These are phyloP conservation scores for Bipolaris oryzae DNA, from an alignment of 2,329 filamentous ascomycete genomes.

Conservation along the genomic window DNA sequence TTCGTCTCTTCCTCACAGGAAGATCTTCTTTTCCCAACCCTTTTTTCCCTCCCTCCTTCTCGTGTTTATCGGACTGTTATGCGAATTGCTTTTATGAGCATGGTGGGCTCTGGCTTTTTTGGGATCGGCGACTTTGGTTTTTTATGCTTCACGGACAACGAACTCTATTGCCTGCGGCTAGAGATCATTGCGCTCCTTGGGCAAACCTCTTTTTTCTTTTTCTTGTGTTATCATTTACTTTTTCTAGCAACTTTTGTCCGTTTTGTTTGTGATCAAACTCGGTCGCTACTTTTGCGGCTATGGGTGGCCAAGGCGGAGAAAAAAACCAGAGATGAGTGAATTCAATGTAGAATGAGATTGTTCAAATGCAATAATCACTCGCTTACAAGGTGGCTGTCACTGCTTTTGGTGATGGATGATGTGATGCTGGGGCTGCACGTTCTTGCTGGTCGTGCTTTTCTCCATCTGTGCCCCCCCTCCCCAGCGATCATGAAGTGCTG, in stretches of 20 bases:
- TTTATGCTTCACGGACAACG: conserved; percentile 32
- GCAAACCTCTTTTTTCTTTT: conserved; percentile 18
- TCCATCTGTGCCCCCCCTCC: not conserved
- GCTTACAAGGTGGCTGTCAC: conserved; percentile 22
- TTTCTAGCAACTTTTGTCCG: conserved; percentile 5
- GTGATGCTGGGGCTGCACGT: not conserved
- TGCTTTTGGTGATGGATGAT: not conserved
- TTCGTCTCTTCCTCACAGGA: conserved; percentile 35
- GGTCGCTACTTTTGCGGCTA: conserved; percentile 17
- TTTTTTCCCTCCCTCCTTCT: conserved; percentile 3
- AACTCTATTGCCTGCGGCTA: conserved; percentile 45
- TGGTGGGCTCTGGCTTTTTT: conserved; percentile 35
- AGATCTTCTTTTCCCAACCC: conserved; percentile 37
- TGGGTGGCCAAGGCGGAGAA: conserved; percentile 11
- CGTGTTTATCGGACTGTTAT: conserved; percentile 30
- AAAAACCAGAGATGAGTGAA: conserved; percentile 19
- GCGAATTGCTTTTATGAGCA: conserved; percentile 46
- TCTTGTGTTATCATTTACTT: conserved; percentile 21
- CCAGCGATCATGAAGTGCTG: conserved; percentile 1
- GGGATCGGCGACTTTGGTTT: conserved; percentile 18
- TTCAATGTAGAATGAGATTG: conserved; percentile 44
- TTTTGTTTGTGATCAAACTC: conserved; percentile 9
- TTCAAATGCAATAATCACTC: conserved; percentile 47
- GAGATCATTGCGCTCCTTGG: conserved; percentile 45
- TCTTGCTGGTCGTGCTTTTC: not conserved